Evolutionary conservation across 176 grass and related monocot genomes (phyloP), one percentile per base, ranked within the genome.

Genomic region (Zoysia pacifica): DNA sequence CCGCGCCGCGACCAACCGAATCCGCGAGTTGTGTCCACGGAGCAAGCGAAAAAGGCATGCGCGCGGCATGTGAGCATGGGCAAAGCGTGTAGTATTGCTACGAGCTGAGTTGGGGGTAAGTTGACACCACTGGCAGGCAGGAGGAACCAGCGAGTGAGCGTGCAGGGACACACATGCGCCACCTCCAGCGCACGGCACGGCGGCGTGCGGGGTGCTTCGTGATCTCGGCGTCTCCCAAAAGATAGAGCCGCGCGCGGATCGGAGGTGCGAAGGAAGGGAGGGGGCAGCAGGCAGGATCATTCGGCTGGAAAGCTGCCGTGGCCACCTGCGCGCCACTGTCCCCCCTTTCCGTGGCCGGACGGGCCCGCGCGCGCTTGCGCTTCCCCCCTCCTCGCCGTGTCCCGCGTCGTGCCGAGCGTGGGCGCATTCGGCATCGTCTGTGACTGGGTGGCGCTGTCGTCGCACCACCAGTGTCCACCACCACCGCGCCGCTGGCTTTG

Each of bases 291-390:
- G 28, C 28, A 28, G 79, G 81, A 86, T 90, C 79, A 86, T 90
- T 90, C 74, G 50, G 72, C 82, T 36, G 82, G 72, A 85, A 85
- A 80, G 82, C 77, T 61, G 72, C 82, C 72, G 50, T 63, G 69
- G 84, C 62, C 76, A 80, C 61, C 61, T 67, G 77, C 82, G 67
- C 82, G 71, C 65, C 72, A 9, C 77, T 89, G 82, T 81, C 79
- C 69, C 87, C 83, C 78, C 83, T 89, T 89, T 89, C 79, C 67
- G 43, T 39, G 39, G 83, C 87, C 82, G 70, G n/a, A 1, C 55
- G 87, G 81, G 55, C 76, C 78, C 76, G 16, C 76, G 45, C 74
- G 51, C 46, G 43, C 20, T 67, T 53, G 18, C 65, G 51, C 38
- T 39, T 37, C 64, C 50, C 8, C 28, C 12, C 42, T 4, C 44